Conservation (phyloP, 495 filamentous ascomycete species). For the Lasiosphaeria ovina region DNA sequence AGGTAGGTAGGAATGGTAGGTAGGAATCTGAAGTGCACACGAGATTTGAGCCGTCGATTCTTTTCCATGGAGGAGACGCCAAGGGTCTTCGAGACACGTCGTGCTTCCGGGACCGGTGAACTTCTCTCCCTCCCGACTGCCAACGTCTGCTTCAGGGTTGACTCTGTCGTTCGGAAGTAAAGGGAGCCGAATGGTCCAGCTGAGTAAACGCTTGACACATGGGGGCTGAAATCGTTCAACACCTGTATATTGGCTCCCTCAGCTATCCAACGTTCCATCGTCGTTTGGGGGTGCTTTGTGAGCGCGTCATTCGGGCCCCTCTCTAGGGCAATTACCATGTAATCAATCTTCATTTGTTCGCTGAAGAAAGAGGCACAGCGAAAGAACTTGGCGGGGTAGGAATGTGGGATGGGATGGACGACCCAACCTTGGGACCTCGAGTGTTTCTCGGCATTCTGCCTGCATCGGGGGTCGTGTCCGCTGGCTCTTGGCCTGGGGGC, state of each 20-base stretch:
- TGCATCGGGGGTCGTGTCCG: no score
- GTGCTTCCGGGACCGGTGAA: no score
- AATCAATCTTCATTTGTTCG: constrained; percentile 1
- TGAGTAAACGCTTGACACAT: not conserved
- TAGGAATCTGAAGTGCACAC: no score
- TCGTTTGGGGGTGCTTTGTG: not conserved
- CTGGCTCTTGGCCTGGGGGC: no score
- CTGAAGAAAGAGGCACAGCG: not conserved
- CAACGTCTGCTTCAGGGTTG: not conserved
- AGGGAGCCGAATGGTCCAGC: not conserved
- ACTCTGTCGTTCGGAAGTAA: not conserved
- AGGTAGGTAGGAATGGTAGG: not conserved
- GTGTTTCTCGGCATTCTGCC: no score
- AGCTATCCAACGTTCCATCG: not conserved
- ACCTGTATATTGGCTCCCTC: no score
- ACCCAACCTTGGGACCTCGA: no score
- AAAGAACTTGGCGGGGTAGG: not conserved
- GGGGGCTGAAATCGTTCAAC: not conserved
- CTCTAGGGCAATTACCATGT: not conserved
- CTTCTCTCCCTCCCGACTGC: no score
- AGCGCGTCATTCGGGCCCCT: not conserved
- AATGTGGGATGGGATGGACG: not conserved
- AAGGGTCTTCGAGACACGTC: no score
- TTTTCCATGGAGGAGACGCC: no score
- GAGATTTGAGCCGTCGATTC: no score